Evolutionary conservation across 176 grass and related monocot genomes (phyloP).

Genomic region (Eleusine indica): DNA sequence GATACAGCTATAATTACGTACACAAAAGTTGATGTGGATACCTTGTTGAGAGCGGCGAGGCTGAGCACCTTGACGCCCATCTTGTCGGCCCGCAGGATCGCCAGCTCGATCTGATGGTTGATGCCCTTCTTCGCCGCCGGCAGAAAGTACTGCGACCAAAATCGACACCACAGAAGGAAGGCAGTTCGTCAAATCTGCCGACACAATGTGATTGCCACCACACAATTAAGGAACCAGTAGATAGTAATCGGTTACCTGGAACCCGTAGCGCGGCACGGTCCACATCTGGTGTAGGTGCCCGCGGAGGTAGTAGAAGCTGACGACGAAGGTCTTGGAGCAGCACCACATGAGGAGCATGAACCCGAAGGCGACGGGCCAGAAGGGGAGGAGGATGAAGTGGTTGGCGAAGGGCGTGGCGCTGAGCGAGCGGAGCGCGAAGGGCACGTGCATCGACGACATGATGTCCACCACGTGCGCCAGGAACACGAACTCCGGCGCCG

Average conservation of each 20-base stretch:
- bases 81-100: constrained; percentile 70
- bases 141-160: constrained; percentile 65
- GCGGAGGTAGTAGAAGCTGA: constrained; percentile 71
- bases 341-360: constrained; percentile 76
- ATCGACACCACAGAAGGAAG: no score
- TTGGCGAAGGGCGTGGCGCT: constrained; percentile 52
- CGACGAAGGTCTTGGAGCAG: constrained; percentile 81
- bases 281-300: constrained; percentile 75
- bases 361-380: constrained; percentile 54
- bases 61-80: constrained; percentile 95
- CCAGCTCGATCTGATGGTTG: constrained; percentile 86
- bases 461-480: constrained; percentile 82
- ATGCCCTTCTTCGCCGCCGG: constrained; percentile 79
- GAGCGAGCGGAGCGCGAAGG: constrained; percentile 65
- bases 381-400: constrained; percentile 44
- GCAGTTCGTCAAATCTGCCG: neutral
- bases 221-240: neutral
- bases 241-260: constrained; percentile 52
- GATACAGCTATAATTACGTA: neutral
- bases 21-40: constrained; percentile 2
- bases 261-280: constrained; percentile 78
- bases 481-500: constrained; percentile 77
- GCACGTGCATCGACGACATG: constrained; percentile 68
- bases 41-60: constrained; percentile 94
- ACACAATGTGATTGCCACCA: neutral